Conservation (phyloP, 2,329 filamentous ascomycete genomes). For the Dothideomycetes sp. region DNA sequence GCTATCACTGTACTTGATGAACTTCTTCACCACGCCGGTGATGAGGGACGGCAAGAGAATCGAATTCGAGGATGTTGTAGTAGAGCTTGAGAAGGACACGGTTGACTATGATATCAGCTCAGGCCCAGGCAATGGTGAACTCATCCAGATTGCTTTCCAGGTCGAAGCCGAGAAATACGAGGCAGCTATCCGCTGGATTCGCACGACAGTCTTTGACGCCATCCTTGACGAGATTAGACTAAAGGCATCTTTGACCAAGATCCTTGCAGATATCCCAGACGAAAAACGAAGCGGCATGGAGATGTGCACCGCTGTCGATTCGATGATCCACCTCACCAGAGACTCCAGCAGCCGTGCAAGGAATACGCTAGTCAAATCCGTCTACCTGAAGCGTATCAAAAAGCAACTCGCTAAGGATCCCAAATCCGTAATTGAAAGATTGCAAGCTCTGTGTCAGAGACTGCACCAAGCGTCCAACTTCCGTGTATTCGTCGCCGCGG, state of each 20-base stretch:
- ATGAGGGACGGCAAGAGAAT: constrained; percentile 62
- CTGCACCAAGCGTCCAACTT: constrained; percentile 81
- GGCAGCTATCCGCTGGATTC: constrained; percentile 71
- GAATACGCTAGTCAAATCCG: constrained; percentile 72
- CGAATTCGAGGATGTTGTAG: constrained; percentile 85
- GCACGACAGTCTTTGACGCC: constrained; percentile 75
- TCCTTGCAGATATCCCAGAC: constrained; percentile 85
- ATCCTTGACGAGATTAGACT: constrained; percentile 67
- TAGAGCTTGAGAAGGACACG: constrained; percentile 82
- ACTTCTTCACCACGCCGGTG: constrained; percentile 91
- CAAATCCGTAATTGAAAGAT: constrained; percentile 58
- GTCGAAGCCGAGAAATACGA: constrained; percentile 82
- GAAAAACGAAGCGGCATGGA: constrained; percentile 72
- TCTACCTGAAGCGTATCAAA: constrained; percentile 78
- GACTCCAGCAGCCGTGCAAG: constrained; percentile 68
- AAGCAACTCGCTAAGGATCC: constrained; percentile 70
- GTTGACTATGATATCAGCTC: constrained; percentile 68
- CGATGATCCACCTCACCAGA: constrained; percentile 69
- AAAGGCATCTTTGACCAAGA: constrained; percentile 58
- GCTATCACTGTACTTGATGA: constrained; percentile 72
- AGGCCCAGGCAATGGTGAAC: constrained; percentile 66
- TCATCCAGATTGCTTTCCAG: constrained; percentile 70
- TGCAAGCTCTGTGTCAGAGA: constrained; percentile 62
- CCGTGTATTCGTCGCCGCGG: constrained; percentile 71
- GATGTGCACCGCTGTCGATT: constrained; percentile 52